Conservation (phyloP, 1,139 yeast genomes). For the Yamadazyma mexicana region DNA sequence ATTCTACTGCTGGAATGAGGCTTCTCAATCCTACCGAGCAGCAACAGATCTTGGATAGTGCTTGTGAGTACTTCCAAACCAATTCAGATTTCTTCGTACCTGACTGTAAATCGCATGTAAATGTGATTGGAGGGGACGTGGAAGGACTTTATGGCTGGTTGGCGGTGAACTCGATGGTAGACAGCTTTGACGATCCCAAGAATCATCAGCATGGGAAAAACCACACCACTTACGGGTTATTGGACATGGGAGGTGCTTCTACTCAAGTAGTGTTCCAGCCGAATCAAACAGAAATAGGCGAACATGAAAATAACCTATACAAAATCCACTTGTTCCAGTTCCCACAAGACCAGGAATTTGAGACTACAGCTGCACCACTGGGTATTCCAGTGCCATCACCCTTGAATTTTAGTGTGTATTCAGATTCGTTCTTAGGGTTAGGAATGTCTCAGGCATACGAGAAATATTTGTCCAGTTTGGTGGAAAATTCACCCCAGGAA, state of each 20-base stretch:
- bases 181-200: slow-evolving; percentile 52
- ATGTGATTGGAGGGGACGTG: slow-evolving; percentile 70
- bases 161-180: slow-evolving; percentile 67
- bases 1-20: slow-evolving; percentile 83
- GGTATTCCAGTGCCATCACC: slow-evolving; percentile 19
- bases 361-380: too few relatives aligned
- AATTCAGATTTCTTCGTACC: slow-evolving; percentile 60
- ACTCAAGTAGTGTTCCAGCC: slow-evolving; percentile 84
- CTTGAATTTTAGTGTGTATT: slow-evolving; percentile 53
- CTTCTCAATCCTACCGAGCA: slow-evolving; percentile 59
- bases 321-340: slow-evolving; percentile 48
- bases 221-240: slow-evolving; percentile 66
- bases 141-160: slow-evolving; percentile 88
- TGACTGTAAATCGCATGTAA: slow-evolving; percentile 59
- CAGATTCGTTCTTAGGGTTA: slow-evolving; percentile 73
- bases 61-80: slow-evolving; percentile 55
- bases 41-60: slow-evolving; percentile 45
- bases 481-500: slow-evolving; percentile 19
- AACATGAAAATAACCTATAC: slow-evolving; percentile 57
- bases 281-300: slow-evolving; percentile 50
- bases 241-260: slow-evolving; percentile 90
- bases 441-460: slow-evolving; percentile 73
- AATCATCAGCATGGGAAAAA: slow-evolving; percentile 51
- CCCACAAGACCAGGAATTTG: slow-evolving; percentile 15
- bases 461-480: slow-evolving; percentile 44